Evolutionary conservation across 2,329 filamentous ascomycete species (phyloP), one percentile per base, ranked within the genome.

Genomic region (Trichophyton verrucosum): DNA sequence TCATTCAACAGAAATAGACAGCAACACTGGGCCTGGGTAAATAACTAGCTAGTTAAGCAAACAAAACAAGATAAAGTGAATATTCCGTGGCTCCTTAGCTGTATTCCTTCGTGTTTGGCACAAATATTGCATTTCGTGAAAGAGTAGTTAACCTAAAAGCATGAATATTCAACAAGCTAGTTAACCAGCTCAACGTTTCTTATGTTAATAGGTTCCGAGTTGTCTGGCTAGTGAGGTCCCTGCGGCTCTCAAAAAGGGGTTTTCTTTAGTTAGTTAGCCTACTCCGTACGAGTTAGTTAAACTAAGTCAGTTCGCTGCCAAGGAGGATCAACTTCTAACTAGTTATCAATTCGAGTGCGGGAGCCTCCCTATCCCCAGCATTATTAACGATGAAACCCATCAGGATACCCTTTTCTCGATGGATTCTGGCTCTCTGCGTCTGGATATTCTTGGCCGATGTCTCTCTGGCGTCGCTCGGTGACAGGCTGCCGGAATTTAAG

Each of bases 401-500:
- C 22, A 17, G 57, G 44, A 53, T 47, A 40, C 38, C 38, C 49
- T 47, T 51, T 20, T 57, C 47, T 55, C 56, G 4, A 22, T 70
- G 56, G 66, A 66, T 69, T 60, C 71, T 70, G 58, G 70, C 63
- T 53, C 65, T 76, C n/a, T 58, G 72, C 61, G 60, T 72, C 20
- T 59, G 74, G 61, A 66, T 72, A 27, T 64, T 70, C 59, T 65
- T 76, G 51, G 62, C 72, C 60, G 71, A 71, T 46, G 68, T 68
- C 22, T 74, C 78, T 15, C 74, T 79, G 60, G 94, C 91, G 30
- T 96, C 91, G 3, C 69, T 85, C 57, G 94, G 94, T 65, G 94
- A 99, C 74, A 82, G 84, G 60, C 78, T 96, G 62, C 89, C 89
- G 17, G 91, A 95, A 69, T 99, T 99, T 73, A 82, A 81, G 70